Conservation (phyloP, 177 flowering plant species). For the Vitis hybrid region DNA sequence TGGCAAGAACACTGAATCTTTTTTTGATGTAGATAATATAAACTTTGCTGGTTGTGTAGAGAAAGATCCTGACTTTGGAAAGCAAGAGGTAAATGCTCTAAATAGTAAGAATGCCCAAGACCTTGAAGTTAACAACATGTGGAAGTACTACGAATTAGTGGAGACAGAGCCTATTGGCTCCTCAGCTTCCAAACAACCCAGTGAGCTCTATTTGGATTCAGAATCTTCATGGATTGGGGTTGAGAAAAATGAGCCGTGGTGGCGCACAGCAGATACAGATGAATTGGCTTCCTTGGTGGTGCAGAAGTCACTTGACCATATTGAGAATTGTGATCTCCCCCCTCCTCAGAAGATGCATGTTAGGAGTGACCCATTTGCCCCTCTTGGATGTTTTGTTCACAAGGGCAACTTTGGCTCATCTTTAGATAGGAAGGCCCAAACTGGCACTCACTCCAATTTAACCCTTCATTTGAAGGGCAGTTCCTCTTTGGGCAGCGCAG, state of each 20-base stretch:
- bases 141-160: conserved; percentile 26
- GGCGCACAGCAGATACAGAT: conserved; percentile 71
- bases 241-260: conserved; percentile 76
- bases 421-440: conserved; percentile 27
- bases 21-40: background rate
- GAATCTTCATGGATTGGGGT: conserved; percentile 53
- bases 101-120: conserved; percentile 26
- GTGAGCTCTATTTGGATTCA: conserved; percentile 36
- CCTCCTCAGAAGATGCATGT: conserved; percentile 53
- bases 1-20: conserved; percentile 5
- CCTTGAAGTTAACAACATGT: conserved; percentile 24
- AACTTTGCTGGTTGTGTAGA: conserved; percentile 8
- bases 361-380: conserved; percentile 28
- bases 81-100: conserved; percentile 19
- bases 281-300: conserved; percentile 84
- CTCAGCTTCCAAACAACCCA: conserved; percentile 25
- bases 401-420: conserved; percentile 27
- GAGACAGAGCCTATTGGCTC: conserved; percentile 36
- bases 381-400: conserved; percentile 29
- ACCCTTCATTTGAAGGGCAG: conserved; percentile 16
- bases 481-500: conserved; percentile 17
- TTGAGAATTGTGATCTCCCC: conserved; percentile 95
- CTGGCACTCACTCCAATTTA: conserved; percentile 10
- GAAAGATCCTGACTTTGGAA: conserved; percentile 11
- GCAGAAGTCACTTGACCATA: conserved; percentile 59